Base-by-base conservation (phyloP, 1,139 yeast genomes). In the Taphrina populina region DNA sequence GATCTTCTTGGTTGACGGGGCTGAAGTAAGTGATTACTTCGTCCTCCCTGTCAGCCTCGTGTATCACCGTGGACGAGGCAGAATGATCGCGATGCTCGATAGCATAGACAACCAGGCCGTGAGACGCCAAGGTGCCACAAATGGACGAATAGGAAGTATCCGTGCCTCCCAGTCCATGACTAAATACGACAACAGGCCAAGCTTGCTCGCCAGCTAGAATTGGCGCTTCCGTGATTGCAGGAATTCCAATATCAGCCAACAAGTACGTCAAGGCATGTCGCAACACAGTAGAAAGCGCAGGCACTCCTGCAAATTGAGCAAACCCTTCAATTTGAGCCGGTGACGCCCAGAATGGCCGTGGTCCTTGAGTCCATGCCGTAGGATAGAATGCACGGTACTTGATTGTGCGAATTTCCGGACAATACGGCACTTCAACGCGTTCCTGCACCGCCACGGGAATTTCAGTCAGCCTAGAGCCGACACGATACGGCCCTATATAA, bases 151-250 rank as follows among this genome's bases (percentile, higher is more conserved):
- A 62, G 19, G 62, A 56, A 17, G 56, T 60, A 10, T 62, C 45
- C 3, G 62, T 61, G 33, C 64, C 64, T 27, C 62, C 62, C 2
- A 62, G 45, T 7, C 64, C 64, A 43, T 62, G 64, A 15, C 62
- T 58, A 46, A 62, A 62, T 4, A 62, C 45, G n/a, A 62, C 58
- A 4, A 61, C 15, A 53, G 64, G 64, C 63, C 60, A 20, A 41
- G 35, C 20, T 37, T 41, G 21, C 33, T 54, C 61, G 56, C 19
- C 36, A 7, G 41, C 4, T 29, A 26, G 29, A 21, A 30, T 26
- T 33, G 32, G 19, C 58, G 58, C 4, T 52, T 40, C 19, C 11
- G 45, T 26, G 6, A n/a, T 27, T 54, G 32, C 27, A 52, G 45
- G 35, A 34, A 58, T 3, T 57, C 61, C 10, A 57, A 43, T n/a